Percentiles rank a stretch among this genome's conserved stretches.
Evolutionary conservation across 2,329 filamentous ascomycete genomes (phyloP).

Genomic region (Celoporthe dispersa): DNA sequence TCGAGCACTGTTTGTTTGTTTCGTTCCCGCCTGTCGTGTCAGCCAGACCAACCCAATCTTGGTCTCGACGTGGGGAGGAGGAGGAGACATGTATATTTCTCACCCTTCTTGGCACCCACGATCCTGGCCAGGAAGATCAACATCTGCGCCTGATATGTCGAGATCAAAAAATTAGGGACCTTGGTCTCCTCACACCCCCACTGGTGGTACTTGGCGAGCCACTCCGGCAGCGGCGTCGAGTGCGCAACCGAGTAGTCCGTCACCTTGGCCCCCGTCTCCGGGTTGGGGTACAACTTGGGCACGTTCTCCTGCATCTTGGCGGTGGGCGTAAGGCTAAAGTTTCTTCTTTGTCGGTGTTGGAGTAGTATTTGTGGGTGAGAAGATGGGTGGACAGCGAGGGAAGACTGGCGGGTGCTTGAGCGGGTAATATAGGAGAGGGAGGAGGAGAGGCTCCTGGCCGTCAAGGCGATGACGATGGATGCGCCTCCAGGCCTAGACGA

Average conservation of each 20-base stretch:
- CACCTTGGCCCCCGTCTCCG: conserved; percentile 46
- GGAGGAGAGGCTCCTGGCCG: neutral
- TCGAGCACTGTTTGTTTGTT: conserved; percentile 47
- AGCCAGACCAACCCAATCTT: neutral
- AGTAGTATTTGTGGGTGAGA: neutral
- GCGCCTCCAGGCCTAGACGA: neutral
- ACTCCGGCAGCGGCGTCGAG: conserved; percentile 47
- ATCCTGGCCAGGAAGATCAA: conserved; percentile 46
- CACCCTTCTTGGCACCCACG: conserved; percentile 41
- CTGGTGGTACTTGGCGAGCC: conserved; percentile 49
- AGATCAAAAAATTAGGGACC: conserved; percentile 33
- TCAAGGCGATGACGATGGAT: neutral
- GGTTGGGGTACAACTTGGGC: conserved; percentile 48
- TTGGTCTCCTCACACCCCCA: conserved; percentile 31
- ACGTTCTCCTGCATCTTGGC: conserved; percentile 44
- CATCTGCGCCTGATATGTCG: conserved; percentile 35
- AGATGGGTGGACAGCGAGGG: neutral
- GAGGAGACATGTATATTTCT: neutral
- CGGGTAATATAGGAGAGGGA: neutral
- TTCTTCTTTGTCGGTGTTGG: too few relatives aligned
- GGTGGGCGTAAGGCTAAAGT: neutral
- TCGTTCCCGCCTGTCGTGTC: neutral
- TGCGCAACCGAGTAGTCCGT: conserved; percentile 46
- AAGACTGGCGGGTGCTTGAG: neutral
- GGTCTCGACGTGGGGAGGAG: neutral